Evolutionary conservation across 257 asterid species (phyloP).

Genomic region (Rubia yunnanensis): DNA sequence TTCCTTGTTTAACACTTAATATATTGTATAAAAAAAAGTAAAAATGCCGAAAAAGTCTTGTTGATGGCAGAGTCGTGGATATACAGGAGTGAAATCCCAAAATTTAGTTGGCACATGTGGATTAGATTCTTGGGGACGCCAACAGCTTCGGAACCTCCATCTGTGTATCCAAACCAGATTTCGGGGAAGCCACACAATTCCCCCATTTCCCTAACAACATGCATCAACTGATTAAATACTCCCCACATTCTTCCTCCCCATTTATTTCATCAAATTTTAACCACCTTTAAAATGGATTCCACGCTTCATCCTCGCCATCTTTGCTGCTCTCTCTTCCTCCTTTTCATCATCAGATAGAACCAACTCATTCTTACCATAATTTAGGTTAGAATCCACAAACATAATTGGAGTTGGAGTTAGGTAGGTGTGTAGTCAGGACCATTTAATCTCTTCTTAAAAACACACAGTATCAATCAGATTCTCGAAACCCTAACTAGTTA

Average conservation of each 20-base stretch:
- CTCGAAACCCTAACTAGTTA: slow-evolving; percentile 31
- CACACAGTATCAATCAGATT: slow-evolving; percentile 49
- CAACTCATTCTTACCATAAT: neutral
- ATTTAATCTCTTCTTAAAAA: neutral
- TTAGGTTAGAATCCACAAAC: neutral
- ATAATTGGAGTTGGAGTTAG: neutral
- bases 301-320: neutral
- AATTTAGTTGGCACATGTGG: slow-evolving; percentile 21
- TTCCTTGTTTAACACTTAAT: neutral
- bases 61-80: too few species aligned
- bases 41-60: neutral
- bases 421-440: neutral
- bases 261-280: neutral
- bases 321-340: neutral
- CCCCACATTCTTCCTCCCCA: neutral
- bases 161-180: slow-evolving; percentile 22
- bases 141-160: slow-evolving; percentile 13
- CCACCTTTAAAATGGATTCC: neutral
- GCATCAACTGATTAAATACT: neutral
- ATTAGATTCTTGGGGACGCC: slow-evolving; percentile 17
- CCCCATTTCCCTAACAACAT: slow-evolving; percentile 22
- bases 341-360: neutral
- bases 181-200: slow-evolving; percentile 22
- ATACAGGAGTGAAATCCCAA: slow-evolving; percentile 16
- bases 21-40: neutral